Evolutionary conservation across 805 yeast species (phyloP), one percentile per base, ranked within the genome.

Genomic region (Ogataea minuta): DNA sequence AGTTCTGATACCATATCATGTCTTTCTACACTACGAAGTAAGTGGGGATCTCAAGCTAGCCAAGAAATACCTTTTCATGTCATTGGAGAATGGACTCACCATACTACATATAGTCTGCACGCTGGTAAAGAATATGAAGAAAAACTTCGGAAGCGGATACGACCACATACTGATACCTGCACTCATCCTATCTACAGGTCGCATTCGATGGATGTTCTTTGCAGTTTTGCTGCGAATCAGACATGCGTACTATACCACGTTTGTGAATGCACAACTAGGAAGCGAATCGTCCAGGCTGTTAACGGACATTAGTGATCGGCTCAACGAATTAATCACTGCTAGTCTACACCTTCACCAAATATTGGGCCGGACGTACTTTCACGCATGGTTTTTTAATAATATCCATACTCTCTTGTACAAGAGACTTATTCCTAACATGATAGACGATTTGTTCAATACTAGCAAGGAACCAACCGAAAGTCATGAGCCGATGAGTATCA

Each of bases 151-250:
- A 3, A 50, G 54, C 2, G 67, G 70, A 0, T 64, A 70, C 2
- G 72, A 65, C 32, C 55, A 64, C 33, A 52, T 67, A 8, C 36
- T 76, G 24, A 74, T 66, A 38, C 77, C 80, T 2, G 19, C 30
- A 2, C 16, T 52, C 6, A 14, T 52, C 8, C 26, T 20, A 12
- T 16, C 41, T 8, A 17, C 46, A 3, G 31, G 37, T 13, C 34
- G 45, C 15, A 8, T 41, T 1, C 44, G 41, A 17, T 46, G 46
- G 43, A 24, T 35, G 8, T 31, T 28, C 25, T 12, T 26, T 9
- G 13, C 26, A 4, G 6, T 40, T 6, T 19, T 34, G 4, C n/a
- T 43, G n/a, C 31, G 53, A n/a, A n/a, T 45, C 15, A 38, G 26
- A n/a, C 56, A 52, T 37, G 13, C 30, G 6, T 24, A 26, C 21